These are phyloP conservation scores for Leishmania aethiopica DNA, from an alignment of 208 protist species.

Conservation along the genomic window DNA sequence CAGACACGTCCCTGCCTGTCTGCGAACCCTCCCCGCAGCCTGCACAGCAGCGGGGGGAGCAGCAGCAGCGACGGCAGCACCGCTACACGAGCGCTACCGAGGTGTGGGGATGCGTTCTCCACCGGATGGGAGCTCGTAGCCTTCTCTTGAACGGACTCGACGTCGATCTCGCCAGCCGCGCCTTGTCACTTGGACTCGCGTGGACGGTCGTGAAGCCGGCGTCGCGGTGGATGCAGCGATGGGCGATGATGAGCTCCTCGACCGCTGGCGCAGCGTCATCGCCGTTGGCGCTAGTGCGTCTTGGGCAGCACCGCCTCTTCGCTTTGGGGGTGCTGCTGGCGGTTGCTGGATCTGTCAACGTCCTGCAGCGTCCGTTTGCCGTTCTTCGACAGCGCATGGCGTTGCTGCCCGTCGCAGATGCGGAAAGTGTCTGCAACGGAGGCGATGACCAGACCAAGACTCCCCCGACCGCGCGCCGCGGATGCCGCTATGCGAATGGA, in stretches of 20 bases:
- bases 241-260: conserved; percentile 1
- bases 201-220: conserved; percentile 31
- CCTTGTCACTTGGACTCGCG: conserved; percentile 27
- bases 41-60: background rate
- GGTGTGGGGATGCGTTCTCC: conserved; percentile 4
- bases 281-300: conserved; percentile 7
- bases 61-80: conserved; percentile 3
- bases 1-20: conserved; percentile 14
- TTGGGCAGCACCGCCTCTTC: conserved; percentile 24
- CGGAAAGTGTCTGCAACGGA: background rate
- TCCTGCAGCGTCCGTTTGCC: conserved; percentile 43
- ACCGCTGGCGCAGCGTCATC: background rate
- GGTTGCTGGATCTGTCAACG: conserved; percentile 23
- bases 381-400: conserved; percentile 45
- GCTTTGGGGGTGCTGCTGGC: conserved; percentile 23
- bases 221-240: conserved; percentile 23
- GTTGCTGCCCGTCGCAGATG: conserved; percentile 23
- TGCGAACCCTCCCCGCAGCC: background rate
- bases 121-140: conserved; percentile 14
- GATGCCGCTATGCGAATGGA: conserved; percentile 33
- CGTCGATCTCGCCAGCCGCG: conserved; percentile 33
- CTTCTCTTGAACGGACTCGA: conserved; percentile 43
- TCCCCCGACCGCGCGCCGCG: background rate
- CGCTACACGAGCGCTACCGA: conserved; percentile 10
- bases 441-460: background rate